These are phyloP conservation scores for Leccinum angustisporum DNA, from an alignment of 1,284 basidiomycete genomes.

Conservation along the genomic window DNA sequence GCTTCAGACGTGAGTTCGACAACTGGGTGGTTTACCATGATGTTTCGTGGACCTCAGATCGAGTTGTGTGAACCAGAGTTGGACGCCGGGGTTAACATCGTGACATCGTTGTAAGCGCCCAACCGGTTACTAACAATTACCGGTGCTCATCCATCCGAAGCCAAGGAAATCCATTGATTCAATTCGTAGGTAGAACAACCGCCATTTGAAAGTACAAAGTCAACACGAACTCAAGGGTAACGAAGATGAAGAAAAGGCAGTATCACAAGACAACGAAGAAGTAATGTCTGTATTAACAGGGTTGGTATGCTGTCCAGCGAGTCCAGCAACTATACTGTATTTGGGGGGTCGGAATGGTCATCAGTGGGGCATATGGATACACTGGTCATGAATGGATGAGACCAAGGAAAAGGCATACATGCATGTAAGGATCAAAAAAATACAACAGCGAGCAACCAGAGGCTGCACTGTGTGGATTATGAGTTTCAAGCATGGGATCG, in stretches of 20 bases:
- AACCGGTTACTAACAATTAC: conserved; percentile 12
- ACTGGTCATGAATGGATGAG: conserved; percentile 14
- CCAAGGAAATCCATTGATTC: conserved; percentile 11
- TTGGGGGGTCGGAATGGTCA: conserved; percentile 14
- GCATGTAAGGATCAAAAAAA: conserved; percentile 13
- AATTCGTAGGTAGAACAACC: conserved; percentile 9
- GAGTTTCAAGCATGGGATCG: conserved; percentile 19
- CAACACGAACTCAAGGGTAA: conserved; percentile 4
- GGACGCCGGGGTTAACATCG: neutral
- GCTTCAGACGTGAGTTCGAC: conserved; percentile 73
- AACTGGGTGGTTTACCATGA: conserved; percentile 55
- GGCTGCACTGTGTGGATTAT: neutral
- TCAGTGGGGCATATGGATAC: conserved; percentile 32
- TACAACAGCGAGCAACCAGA: conserved; percentile 5
- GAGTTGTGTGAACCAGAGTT: neutral
- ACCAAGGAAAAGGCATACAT: conserved; percentile 4
- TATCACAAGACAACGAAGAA: conserved; percentile 10
- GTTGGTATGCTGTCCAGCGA: conserved; percentile 32
- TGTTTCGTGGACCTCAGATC: neutral
- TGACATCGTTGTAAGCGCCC: neutral
- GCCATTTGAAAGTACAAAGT: conserved; percentile 12
- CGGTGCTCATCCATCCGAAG: neutral
- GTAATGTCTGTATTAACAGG: conserved; percentile 24
- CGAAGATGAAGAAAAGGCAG: neutral
- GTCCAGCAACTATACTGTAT: conserved; percentile 42